Conservation (phyloP, 495 filamentous ascomycete species). For the Penicillium simplicissimum region DNA sequence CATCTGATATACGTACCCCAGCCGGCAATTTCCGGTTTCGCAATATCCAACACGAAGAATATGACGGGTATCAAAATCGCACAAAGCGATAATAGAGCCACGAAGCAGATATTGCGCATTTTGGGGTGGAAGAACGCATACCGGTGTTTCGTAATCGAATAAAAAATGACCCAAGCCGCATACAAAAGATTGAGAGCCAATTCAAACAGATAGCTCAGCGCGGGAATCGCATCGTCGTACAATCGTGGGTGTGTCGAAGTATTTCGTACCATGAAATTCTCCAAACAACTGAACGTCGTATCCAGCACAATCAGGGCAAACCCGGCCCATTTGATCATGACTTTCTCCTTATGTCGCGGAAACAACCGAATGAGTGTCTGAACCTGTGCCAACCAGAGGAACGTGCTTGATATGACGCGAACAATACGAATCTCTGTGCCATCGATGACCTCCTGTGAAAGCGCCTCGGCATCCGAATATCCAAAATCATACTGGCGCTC, state of each 20-base stretch:
- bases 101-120: constrained; percentile 88
- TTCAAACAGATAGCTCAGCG: constrained; percentile 91
- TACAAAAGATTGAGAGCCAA: constrained; percentile 86
- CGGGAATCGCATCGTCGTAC: constrained; percentile 87
- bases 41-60: constrained; percentile 94
- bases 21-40: constrained; percentile 79
- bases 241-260: constrained; percentile 61
- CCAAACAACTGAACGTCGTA: constrained; percentile 82
- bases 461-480: constrained; percentile 66
- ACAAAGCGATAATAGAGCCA: constrained; percentile 76
- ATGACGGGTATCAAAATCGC: constrained; percentile 87
- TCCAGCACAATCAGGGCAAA: constrained; percentile 91
- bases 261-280: constrained; percentile 73
- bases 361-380: constrained; percentile 95
- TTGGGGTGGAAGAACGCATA: constrained; percentile 92
- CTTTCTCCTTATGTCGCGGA: constrained; percentile 93
- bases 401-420: constrained; percentile 88
- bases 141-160: constrained; percentile 85
- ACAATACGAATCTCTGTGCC: constrained; percentile 84
- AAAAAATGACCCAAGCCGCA: constrained; percentile 94
- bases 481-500: constrained; percentile 73
- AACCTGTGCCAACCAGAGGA: constrained; percentile 95
- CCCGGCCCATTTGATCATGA: constrained; percentile 97
- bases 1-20: constrained; percentile 98
- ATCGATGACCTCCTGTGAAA: constrained; percentile 74